Evolutionary conservation across 2,329 filamentous ascomycete genomes (phyloP), one percentile per base, ranked within the genome.

Genomic region (Penicillium sp.): DNA sequence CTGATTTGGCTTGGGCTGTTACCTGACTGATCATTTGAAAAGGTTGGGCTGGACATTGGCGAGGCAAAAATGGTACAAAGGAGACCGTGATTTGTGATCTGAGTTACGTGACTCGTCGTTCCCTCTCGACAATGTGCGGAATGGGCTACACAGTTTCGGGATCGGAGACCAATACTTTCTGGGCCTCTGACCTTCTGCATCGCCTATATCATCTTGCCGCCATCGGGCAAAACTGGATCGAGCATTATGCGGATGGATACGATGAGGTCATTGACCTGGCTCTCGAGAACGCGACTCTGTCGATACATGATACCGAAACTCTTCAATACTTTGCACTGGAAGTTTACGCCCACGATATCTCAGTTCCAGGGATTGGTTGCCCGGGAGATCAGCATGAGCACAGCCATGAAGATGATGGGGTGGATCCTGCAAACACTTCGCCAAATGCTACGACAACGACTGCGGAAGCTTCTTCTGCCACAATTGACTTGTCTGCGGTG

Each of bases 31-130:
- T 54, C 52, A 27, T 40, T n/a, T 52, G 14, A 3, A 3, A 41
- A 89, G 86, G 78, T 53, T 90, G 83, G 82, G 88, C 79, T 47
- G 88, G 88, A 36, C 87, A 90, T 77, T 89, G 84, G 84, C 84
- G 88, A 55, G 87, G 87, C 44, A 68, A 73, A 27, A 90, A 90
- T 60, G 87, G 82, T 2, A 86, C 86, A 2, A 74, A 80, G 0
- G 87, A 90, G 73, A 90, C 87, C 2, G 88, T 90, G 63, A 89
- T 90, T 73, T 90, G 88, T 74, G 80, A 82, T 5, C 77, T 84
- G 1, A 89, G 86, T 1, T 90, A 85, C 73, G 69, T 76, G 39
- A 80, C 79, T 49, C 85, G 87, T 50, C 82, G 80, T 37, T 81
- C 80, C 19, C 81, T 90, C 7, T 78, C 82, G 52, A 80, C 81